Percentiles rank a stretch among this genome's conserved stretches.
phyloP scores from a whole-genome alignment of 768 basidiomycete genomes.

The Termitomyces sp. region DNA sequence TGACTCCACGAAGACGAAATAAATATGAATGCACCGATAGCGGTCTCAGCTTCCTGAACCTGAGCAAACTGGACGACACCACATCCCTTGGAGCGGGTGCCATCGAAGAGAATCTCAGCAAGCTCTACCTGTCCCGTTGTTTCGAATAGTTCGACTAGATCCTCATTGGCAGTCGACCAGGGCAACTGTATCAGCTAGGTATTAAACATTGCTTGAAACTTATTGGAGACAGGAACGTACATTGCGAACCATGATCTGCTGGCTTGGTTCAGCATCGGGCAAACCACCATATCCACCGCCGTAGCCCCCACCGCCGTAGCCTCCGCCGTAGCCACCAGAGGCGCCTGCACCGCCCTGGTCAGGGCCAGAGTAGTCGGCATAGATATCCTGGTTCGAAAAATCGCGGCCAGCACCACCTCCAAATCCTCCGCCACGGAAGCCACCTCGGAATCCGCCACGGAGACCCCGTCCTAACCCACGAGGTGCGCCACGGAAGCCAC shows the following conservation, averaged over 20 bases:
- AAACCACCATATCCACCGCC: conserved; percentile 29
- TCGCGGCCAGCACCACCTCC: conserved; percentile 61
- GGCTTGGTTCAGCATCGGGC: conserved; percentile 79
- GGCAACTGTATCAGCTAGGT: conserved; percentile 60
- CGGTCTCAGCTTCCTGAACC: conserved; percentile 87
- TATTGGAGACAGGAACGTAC: conserved; percentile 51
- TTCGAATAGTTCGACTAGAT: conserved; percentile 96
- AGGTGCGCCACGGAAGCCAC: conserved; percentile 42
- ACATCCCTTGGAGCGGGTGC: conserved; percentile 88
- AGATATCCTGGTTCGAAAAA: conserved; percentile 86
- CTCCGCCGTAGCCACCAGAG: conserved; percentile 32
- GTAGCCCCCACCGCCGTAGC: conserved; percentile 30
- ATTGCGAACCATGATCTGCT: conserved; percentile 98
- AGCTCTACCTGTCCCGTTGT: conserved; percentile 94
- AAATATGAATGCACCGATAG: conserved; percentile 59
- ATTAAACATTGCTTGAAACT: background rate
- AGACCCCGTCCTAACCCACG: conserved; percentile 31
- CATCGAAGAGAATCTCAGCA: conserved; percentile 93
- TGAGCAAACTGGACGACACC: conserved; percentile 95
- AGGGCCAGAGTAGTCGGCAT: conserved; percentile 91
- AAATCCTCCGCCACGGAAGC: conserved; percentile 51
- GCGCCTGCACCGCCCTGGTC: conserved; percentile 59
- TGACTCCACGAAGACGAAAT: background rate
- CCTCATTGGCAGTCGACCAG: conserved; percentile 99
- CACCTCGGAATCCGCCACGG: conserved; percentile 48